These are phyloP conservation scores for Mycena latifolia DNA, from an alignment of 768 basidiomycete species.

Conservation along the genomic window DNA sequence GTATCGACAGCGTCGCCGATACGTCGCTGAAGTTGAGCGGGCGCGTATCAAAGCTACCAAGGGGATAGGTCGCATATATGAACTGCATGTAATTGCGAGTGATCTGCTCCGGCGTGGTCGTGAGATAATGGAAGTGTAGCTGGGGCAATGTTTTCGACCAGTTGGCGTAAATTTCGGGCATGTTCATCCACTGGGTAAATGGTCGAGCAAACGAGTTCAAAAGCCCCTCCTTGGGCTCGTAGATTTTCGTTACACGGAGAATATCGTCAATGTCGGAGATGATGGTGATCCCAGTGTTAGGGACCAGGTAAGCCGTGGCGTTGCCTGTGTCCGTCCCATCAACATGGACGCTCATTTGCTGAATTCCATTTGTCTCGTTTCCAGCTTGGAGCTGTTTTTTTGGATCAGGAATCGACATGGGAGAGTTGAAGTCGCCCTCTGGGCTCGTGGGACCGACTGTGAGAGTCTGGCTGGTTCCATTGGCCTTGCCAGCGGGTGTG, in stretches of 20 bases:
- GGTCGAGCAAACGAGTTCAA: constrained; percentile 46
- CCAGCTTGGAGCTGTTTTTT: constrained; percentile 5
- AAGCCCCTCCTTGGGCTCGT: constrained; percentile 46
- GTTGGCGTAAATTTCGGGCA: constrained; percentile 44
- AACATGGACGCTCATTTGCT: constrained; percentile 13
- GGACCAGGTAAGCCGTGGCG: constrained; percentile 46
- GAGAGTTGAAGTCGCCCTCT: constrained; percentile 23
- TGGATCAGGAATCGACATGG: constrained; percentile 17
- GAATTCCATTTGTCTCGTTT: constrained; percentile 12
- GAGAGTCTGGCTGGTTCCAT: constrained; percentile 24
- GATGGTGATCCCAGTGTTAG: constrained; percentile 43
- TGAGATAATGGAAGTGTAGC: constrained; percentile 50
- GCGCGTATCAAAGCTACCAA: constrained; percentile 47
- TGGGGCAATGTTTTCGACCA: constrained; percentile 41
- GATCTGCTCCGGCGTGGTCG: constrained; percentile 48
- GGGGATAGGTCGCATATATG: constrained; percentile 45
- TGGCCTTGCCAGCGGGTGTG: constrained; percentile 7
- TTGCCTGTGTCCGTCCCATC: constrained; percentile 36
- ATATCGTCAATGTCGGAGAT: constrained; percentile 52
- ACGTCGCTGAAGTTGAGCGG: constrained; percentile 47
- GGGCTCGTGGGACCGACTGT: constrained; percentile 26
- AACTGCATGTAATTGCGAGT: constrained; percentile 48
- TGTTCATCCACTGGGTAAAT: constrained; percentile 43
- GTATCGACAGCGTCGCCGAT: constrained; percentile 42
- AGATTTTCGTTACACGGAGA: constrained; percentile 48